Evolutionary conservation across 768 basidiomycete species (phyloP).

Genomic region (Piloderma croceum): DNA sequence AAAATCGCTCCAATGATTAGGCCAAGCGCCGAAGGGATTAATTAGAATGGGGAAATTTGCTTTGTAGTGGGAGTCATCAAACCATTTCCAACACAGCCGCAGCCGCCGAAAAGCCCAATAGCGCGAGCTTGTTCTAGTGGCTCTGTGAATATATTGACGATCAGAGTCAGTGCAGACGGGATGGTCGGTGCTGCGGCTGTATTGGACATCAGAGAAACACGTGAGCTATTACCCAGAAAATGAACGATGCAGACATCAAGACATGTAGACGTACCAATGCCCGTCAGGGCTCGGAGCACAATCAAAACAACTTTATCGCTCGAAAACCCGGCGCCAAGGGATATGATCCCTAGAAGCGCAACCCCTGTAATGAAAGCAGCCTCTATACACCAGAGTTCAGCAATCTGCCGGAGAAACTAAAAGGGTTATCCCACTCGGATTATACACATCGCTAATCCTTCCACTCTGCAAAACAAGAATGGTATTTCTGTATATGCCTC

Average conservation of each 20-base stretch:
- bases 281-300: conserved; percentile 46
- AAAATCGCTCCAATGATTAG: conserved; percentile 42
- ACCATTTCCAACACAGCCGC: conserved; percentile 41
- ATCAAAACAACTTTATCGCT: conserved; percentile 42
- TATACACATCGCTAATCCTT: conserved; percentile 33
- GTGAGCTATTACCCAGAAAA: too few species aligned
- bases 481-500: too few species aligned
- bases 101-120: conserved; percentile 40
- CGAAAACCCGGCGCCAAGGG: conserved; percentile 43
- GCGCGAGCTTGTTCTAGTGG: conserved; percentile 38
- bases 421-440: conserved; percentile 31
- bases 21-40: conserved; percentile 39
- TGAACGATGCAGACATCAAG: too few species aligned
- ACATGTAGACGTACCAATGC: conserved; percentile 30
- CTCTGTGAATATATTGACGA: conserved; percentile 43
- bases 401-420: not conserved
- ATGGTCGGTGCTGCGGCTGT: conserved; percentile 40
- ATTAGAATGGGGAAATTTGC: too few species aligned
- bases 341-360: conserved; percentile 35
- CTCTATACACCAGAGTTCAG: too few species aligned
- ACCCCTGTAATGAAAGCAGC: conserved; percentile 38
- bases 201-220: too few species aligned
- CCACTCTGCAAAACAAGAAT: too few species aligned
- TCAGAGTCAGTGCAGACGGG: conserved; percentile 36
- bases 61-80: not conserved